Evolutionary conservation across 2,329 filamentous ascomycete species (phyloP), one percentile per base, ranked within the genome.

Genomic region (Xylaria sp.): DNA sequence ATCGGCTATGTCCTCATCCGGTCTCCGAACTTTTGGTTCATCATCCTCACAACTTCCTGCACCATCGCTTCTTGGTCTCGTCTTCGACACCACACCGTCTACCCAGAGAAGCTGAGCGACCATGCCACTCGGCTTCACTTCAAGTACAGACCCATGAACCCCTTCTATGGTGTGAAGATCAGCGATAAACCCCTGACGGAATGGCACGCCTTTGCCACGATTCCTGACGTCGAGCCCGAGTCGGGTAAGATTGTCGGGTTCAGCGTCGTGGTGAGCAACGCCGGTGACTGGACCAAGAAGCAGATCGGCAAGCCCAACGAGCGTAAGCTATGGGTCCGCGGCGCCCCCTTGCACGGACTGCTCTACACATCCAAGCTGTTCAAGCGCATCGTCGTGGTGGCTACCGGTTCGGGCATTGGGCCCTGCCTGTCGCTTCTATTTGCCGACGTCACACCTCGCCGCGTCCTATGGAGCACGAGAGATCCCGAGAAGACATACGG

Each of bases 201-300:
- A 74, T 91, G 87, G 80, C 89, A 92, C 74, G 83, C 85, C 0
- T 92, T 92, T 69, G 89, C 89, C 42, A 88, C 87, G 1, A 89
- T 92, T 63, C 85, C 88, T 1, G 80, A 84, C 60, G 77, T 81
- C 0, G 71, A 77, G 57, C 68, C 69, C 3, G 67, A 70, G 55
- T 66, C 73, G 47, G 71, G 69, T 48, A 68, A 77, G 59, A 74
- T 78, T 50, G 76, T 76, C 56, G 86, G 83, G 19, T 90, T 88
- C 74, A 90, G 87, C 1, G 77, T 89, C 39, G 76, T 92, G 19
- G 80, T 92, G 47, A 89, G 87, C 59, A 88, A 86, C 66, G 88
- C 87, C 2, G 89, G 89, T n/a, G 88, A 92, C 75, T 92, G 88
- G 88, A 92, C 89, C 1, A 77, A 77, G 39, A 76, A 79, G 50